Evolutionary conservation across 441 rosid genomes (phyloP), one percentile per base, ranked within the genome.

Genomic region (Adansonia rubrostipa): DNA sequence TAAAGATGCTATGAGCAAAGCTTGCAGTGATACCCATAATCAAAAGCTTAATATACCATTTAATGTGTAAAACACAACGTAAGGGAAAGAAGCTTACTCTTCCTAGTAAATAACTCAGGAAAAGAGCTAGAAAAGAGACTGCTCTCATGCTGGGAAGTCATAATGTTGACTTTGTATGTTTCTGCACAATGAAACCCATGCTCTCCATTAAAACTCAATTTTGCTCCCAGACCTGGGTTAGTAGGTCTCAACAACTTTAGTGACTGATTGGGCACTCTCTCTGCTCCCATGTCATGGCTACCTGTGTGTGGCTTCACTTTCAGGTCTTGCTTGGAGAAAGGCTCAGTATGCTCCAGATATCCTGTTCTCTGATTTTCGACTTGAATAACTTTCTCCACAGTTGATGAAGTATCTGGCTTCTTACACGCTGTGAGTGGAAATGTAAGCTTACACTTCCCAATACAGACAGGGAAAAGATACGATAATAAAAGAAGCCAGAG

Each of bases 61-160:
- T 51, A 67, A 42, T 44, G 17, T 10, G 13, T 8, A 7, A 15
- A 15, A 40, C 19, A 15, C 4, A 45, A 15, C 6, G 8, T 2
- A 5, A 47, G 60, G 22, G 62, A 77, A 76, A 72, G 40, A 60
- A 36, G 40, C 58, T 58, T 85, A 89, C 93, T 36, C 57, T 88
- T 88, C 79, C 83, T 75, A 79, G 77, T 82, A 81, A 87, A 85
- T 78, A 89, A 77, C 42, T 90, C 90, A 0, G 93, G 84, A 64
- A 90, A 77, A 7, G 93, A 90, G 83, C 89, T 86, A 24, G 92
- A 88, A 82, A 92, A 92, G 61, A 88, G 88, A 81, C 88, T 85
- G 73, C 84, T 87, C 83, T 88, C 91, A 58, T 82, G 77, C 73
- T 78, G 82, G 57, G 82, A 73, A 66, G 83, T 82, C 84, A 82